A percentile compares a stretch with the other conserved stretches of the same genome.
These are phyloP conservation scores for Fraxinus dipetala DNA, from an alignment of 305 asterid genomes.

Conservation along the genomic window DNA sequence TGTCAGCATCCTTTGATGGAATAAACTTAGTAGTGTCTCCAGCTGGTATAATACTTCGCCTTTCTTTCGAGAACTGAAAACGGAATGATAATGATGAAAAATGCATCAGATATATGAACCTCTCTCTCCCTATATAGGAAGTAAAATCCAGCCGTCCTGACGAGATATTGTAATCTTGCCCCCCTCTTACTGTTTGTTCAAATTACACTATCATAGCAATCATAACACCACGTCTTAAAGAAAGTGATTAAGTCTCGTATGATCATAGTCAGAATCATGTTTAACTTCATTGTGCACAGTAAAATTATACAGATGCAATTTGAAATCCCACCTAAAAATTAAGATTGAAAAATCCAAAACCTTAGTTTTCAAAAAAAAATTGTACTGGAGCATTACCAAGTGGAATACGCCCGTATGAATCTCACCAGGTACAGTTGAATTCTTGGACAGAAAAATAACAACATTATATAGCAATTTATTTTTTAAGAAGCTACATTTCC, in stretches of 20 bases:
- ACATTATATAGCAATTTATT: not conserved
- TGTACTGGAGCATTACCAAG: not conserved
- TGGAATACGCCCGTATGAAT: not conserved
- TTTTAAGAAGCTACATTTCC: slow-evolving; percentile 64
- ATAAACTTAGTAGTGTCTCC: slow-evolving; percentile 93
- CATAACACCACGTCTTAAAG: not conserved
- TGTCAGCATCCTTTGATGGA: slow-evolving; percentile 88
- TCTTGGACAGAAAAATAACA: not conserved
- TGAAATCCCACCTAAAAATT: not conserved
- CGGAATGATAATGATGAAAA: slow-evolving; percentile 3
- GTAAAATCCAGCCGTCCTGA: not conserved
- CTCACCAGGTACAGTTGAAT: slow-evolving; percentile 5
- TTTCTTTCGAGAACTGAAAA: slow-evolving; percentile 68
- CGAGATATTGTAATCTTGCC: not conserved
- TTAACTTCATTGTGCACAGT: not conserved
- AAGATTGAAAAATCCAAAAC: slow-evolving; percentile 8
- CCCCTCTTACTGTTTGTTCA: not conserved
- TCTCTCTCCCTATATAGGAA: slow-evolving; percentile 13
- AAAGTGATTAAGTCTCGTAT: not conserved
- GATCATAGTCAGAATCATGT: not conserved
- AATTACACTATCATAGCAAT: not conserved
- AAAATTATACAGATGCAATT: not conserved
- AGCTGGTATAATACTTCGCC: slow-evolving; percentile 92
- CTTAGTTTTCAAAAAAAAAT: not conserved
- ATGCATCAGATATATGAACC: slow-evolving; percentile 21